Evolutionary conservation across 129 eudicot genomes (phyloP), one percentile per base, ranked within the genome.

Genomic region (Oenanthe sinensis): DNA sequence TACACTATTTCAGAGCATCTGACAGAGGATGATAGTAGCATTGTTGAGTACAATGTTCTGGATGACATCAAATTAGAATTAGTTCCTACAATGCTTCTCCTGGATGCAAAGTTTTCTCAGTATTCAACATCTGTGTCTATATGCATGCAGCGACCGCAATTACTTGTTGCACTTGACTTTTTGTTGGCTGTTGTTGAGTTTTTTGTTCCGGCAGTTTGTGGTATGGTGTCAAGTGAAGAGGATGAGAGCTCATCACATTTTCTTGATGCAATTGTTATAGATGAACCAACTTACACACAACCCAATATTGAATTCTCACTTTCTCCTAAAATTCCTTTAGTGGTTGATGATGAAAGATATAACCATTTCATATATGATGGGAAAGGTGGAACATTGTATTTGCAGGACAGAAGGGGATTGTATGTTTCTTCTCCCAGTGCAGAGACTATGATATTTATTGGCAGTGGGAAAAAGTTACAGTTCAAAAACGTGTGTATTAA

Each of bases 81-180:
- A 72, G 85, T 82, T 77, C 97, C 97, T 47, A 84, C 98, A 46
- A 95, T 95, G 97, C 83, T 95, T 65, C 89, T 95, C 79, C 82
- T 95, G 45, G 98, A 95, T 87, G 94, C 94, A 68, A 95, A 81
- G 78, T 86, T 95, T 46, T 74, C 84, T 82, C 86, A 87, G 76
- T 49, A 78, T 50, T 85, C 90, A 36, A 90, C 98, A 62, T 84
- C 82, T 68, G 37, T 95, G 30, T 87, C 89, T 79, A 50, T 95
- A 63, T 87, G 96, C 72, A 83, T 95, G 74, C 98, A 95, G 79
- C 85, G 97, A 82, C 98, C 98, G 79, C 98, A 90, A 60, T 74
- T 95, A 89, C 98, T 95, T 75, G 98, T 95, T 81, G 97, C 98
- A 80, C 98, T 95, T 77, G 98, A 95, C 81, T 95, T 95, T 85